Conservation (phyloP, 352 stramenopile genomes). For the Blastocystis sp. region DNA sequence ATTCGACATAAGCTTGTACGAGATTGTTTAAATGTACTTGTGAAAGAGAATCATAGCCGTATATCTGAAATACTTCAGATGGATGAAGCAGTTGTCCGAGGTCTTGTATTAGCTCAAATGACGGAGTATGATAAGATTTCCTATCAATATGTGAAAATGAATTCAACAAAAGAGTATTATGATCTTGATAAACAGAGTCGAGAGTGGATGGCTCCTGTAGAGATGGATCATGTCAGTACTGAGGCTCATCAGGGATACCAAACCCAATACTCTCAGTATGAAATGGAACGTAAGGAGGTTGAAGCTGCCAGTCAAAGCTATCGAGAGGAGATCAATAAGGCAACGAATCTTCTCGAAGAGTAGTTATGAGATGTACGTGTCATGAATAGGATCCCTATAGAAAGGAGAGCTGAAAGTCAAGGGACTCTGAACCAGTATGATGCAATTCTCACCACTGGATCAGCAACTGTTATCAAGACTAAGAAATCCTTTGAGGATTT, state of each 20-base stretch:
- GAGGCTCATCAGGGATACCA: too few relatives aligned
- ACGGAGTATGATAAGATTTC: not conserved
- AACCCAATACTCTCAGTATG: too few relatives aligned
- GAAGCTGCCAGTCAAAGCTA: too few relatives aligned
- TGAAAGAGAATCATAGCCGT: not conserved
- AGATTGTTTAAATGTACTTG: not conserved
- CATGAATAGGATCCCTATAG: not conserved
- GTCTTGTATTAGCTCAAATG: not conserved
- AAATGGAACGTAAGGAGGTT: too few relatives aligned
- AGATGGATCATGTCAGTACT: too few relatives aligned
- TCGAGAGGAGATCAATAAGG: not conserved
- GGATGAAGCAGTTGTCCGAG: not conserved
- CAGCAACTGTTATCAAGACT: not conserved
- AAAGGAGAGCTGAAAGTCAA: not conserved
- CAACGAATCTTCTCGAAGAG: not conserved
- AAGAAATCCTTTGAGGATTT: not conserved
- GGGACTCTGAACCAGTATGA: not conserved
- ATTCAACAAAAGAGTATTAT: not conserved
- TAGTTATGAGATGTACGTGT: not conserved
- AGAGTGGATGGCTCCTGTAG: not conserved
- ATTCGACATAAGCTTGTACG: not conserved
- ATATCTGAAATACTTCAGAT: not conserved
- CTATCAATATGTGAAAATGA: not conserved
- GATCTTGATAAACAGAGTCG: not conserved
- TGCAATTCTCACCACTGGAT: not conserved